phyloP scores from a whole-genome alignment of 164 flowering plant genomes.

The Cinnamomum chago region DNA sequence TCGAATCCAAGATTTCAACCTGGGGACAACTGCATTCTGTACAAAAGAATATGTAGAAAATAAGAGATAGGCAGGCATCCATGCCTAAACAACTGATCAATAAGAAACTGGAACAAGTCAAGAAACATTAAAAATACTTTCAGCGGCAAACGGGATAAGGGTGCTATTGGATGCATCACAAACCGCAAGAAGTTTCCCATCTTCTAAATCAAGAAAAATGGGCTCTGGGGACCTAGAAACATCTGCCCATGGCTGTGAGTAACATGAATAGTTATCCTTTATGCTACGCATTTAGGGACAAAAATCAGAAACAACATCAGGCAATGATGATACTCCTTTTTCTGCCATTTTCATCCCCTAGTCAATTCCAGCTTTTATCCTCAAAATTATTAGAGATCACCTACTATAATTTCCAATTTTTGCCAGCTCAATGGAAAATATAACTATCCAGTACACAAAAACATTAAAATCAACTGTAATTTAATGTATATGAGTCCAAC shows the following conservation, averaged over 20 bases:
- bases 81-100: background rate
- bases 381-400: background rate
- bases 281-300: background rate
- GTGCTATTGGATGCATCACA: background rate
- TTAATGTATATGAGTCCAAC: too few species aligned
- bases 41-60: conserved; percentile 11
- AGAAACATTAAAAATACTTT: background rate
- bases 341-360: background rate
- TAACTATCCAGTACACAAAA: too few species aligned
- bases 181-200: background rate
- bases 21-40: conserved; percentile 71
- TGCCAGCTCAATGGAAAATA: background rate
- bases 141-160: background rate
- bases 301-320: background rate
- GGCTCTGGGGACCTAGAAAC: too few species aligned
- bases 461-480: too few species aligned
- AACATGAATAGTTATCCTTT: background rate
- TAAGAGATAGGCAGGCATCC: too few species aligned
- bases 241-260: background rate
- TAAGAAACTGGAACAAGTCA: background rate
- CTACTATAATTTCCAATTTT: background rate
- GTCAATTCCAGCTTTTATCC: background rate
- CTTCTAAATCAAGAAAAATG: too few species aligned
- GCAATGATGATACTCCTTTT: background rate
- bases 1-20: conserved; percentile 90